Percentiles rank a stretch among this genome's conserved stretches.
These are phyloP conservation scores for Pseudozyma sp. DNA, from an alignment of 1,284 basidiomycete genomes.

Conservation along the genomic window DNA sequence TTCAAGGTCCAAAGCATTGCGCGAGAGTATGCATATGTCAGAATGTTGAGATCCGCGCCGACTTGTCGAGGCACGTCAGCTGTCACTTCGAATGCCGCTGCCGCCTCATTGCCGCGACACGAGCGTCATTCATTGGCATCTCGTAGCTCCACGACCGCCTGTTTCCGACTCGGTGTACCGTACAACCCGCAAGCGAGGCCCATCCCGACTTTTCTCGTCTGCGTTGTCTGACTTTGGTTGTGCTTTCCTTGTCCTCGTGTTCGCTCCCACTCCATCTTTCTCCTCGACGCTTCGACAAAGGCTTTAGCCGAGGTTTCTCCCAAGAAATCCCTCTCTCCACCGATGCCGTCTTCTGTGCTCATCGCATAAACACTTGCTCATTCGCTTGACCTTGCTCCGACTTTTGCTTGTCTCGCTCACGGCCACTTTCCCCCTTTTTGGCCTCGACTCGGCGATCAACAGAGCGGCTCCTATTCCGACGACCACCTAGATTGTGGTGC, in stretches of 20 bases:
- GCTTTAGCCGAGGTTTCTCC: slow-evolving; percentile 1
- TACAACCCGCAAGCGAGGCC: too few relatives aligned
- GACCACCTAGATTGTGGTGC: too few relatives aligned
- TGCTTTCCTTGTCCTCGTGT: neutral
- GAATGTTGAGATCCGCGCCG: neutral
- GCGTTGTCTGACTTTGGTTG: too few relatives aligned
- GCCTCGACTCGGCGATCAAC: neutral
- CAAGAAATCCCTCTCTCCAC: neutral
- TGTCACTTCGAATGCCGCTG: slow-evolving; percentile 15
- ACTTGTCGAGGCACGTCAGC: slow-evolving; percentile 2
- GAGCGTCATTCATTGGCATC: too few relatives aligned
- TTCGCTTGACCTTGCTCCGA: slow-evolving; percentile 9
- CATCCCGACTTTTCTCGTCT: too few relatives aligned
- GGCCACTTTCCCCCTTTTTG: neutral
- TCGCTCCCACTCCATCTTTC: slow-evolving; percentile 13
- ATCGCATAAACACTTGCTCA: slow-evolving; percentile 1
- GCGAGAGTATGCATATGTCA: neutral
- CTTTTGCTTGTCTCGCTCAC: neutral
- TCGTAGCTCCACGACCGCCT: too few relatives aligned
- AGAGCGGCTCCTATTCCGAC: too few relatives aligned
- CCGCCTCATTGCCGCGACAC: too few relatives aligned
- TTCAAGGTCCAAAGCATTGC: too few relatives aligned
- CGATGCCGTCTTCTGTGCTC: neutral
- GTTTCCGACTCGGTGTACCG: too few relatives aligned
- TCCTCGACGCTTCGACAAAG: neutral